Evolutionary conservation across 805 yeast species (phyloP).

Genomic region (Schwanniomyces sp.): DNA sequence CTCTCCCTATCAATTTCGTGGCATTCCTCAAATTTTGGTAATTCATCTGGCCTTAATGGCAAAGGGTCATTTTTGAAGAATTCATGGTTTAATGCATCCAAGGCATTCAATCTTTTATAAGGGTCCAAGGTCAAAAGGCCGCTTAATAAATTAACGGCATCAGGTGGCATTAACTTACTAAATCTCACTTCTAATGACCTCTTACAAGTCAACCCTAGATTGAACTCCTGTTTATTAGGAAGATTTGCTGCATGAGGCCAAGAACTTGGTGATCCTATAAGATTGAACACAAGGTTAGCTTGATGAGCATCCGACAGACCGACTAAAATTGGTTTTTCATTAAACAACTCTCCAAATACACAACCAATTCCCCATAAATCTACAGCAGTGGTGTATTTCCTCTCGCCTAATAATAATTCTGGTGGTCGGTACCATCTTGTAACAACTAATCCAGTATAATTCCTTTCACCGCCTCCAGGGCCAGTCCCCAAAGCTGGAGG

Average conservation of each 20-base stretch:
- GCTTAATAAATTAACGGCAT: constrained; percentile 56
- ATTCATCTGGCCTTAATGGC: constrained; percentile 52
- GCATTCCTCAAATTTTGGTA: constrained; percentile 77
- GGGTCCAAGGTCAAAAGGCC: constrained; percentile 74
- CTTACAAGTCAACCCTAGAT: constrained; percentile 43
- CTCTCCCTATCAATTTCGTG: constrained; percentile 82
- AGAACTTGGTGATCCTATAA: constrained; percentile 76
- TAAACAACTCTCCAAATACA: constrained; percentile 88
- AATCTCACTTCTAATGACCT: constrained; percentile 54
- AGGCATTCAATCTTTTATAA: constrained; percentile 68
- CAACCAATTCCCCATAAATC: constrained; percentile 99
- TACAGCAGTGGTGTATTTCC: constrained; percentile 86
- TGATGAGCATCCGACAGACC: constrained; percentile 89
- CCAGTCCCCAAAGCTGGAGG: constrained; percentile 54
- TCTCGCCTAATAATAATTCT: constrained; percentile 83
- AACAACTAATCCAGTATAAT: constrained; percentile 71
- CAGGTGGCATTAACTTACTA: constrained; percentile 36
- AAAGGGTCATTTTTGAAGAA: constrained; percentile 70
- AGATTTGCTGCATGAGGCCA: constrained; percentile 64
- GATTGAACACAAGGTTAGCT: constrained; percentile 73
- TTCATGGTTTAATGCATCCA: constrained; percentile 67
- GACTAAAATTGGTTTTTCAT: constrained; percentile 75
- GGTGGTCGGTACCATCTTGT: constrained; percentile 99
- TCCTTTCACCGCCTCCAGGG: constrained; percentile 56
- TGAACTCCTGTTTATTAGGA: constrained; percentile 53